Conservation (phyloP, 2,329 filamentous ascomycete genomes). For the Colletotrichum destructivum region DNA sequence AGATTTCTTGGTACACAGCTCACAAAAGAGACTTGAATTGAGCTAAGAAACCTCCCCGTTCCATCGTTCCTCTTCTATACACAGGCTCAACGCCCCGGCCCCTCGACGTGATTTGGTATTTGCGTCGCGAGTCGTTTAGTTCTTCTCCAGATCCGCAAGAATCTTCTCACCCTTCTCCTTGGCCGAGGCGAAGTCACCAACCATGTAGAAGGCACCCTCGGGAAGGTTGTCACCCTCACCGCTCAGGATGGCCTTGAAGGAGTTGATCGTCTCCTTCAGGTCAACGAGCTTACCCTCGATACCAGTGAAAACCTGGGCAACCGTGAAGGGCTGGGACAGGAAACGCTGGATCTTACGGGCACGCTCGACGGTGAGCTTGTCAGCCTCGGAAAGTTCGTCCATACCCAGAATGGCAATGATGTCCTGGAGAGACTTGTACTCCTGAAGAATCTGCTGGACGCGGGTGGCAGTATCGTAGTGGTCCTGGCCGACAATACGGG, state of each 20-base stretch:
- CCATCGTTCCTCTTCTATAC: slow-evolving; percentile 72
- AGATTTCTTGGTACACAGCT: slow-evolving; percentile 74
- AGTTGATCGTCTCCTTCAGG: slow-evolving; percentile 97
- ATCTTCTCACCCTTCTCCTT: slow-evolving; percentile 99
- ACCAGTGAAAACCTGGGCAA: slow-evolving; percentile 84
- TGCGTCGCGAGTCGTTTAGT: slow-evolving; percentile 42
- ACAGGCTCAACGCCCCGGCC: slow-evolving; percentile 68
- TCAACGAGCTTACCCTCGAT: slow-evolving; percentile 98
- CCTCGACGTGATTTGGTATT: slow-evolving; percentile 42
- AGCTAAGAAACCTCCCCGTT: slow-evolving; percentile 66
- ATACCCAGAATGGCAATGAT: slow-evolving; percentile 99
- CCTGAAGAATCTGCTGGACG: slow-evolving; percentile 99
- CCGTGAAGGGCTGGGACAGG: slow-evolving; percentile 99
- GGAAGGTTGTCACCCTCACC: slow-evolving; percentile 97
- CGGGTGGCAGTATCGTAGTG: slow-evolving; percentile 96
- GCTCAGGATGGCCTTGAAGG: slow-evolving; percentile 96
- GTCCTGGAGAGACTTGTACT: slow-evolving; percentile 99
- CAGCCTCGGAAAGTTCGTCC: slow-evolving; percentile 99
- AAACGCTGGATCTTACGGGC: slow-evolving; percentile 99
- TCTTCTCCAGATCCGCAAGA: slow-evolving; percentile 88
- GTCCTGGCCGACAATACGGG: slow-evolving; percentile 97
- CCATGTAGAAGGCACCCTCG: slow-evolving; percentile 97
- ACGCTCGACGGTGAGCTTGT: slow-evolving; percentile 99
- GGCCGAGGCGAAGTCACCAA: slow-evolving; percentile 94
- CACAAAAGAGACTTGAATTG: slow-evolving; percentile 72